These are phyloP conservation scores for Malus sieversii DNA, from an alignment of 306 rosid genomes.

Conservation along the genomic window DNA sequence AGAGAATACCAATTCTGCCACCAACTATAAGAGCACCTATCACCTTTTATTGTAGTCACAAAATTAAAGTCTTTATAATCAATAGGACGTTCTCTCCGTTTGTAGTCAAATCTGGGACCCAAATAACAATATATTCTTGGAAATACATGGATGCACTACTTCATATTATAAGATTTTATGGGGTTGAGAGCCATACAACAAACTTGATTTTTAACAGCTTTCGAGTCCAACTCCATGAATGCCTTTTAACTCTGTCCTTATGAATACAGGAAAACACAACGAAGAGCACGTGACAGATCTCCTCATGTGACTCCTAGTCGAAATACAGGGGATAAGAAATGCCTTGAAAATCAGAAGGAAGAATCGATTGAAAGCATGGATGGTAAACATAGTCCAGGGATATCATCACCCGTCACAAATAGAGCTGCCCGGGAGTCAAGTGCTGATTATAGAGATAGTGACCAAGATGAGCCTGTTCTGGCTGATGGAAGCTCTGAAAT, in stretches of 20 bases:
- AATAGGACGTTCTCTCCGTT: neutral
- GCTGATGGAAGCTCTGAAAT: conserved; percentile 55
- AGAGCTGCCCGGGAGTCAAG: conserved; percentile 48
- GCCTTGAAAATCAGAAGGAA: conserved; percentile 40
- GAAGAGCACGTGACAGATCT: conserved; percentile 40
- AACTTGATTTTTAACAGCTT: neutral
- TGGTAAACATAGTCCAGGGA: conserved; percentile 31
- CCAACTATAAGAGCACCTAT: neutral
- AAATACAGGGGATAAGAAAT: conserved; percentile 27
- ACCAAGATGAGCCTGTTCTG: conserved; percentile 43
- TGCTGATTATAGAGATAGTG: conserved; percentile 48
- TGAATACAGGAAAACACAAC: conserved; percentile 41
- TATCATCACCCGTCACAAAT: conserved; percentile 48
- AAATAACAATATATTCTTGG: neutral
- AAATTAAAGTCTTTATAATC: neutral
- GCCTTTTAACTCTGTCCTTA: conserved; percentile 3
- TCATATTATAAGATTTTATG: neutral
- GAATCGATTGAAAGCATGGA: conserved; percentile 72
- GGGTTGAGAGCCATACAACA: neutral
- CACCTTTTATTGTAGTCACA: neutral
- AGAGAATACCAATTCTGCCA: neutral
- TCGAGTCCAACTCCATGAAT: conserved; percentile 10
- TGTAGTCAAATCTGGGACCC: neutral
- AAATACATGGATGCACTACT: neutral
- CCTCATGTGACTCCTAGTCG: conserved; percentile 38